These are phyloP conservation scores for Cryptococcus depauperatus DNA, from an alignment of 1,284 basidiomycete genomes.

Conservation along the genomic window DNA sequence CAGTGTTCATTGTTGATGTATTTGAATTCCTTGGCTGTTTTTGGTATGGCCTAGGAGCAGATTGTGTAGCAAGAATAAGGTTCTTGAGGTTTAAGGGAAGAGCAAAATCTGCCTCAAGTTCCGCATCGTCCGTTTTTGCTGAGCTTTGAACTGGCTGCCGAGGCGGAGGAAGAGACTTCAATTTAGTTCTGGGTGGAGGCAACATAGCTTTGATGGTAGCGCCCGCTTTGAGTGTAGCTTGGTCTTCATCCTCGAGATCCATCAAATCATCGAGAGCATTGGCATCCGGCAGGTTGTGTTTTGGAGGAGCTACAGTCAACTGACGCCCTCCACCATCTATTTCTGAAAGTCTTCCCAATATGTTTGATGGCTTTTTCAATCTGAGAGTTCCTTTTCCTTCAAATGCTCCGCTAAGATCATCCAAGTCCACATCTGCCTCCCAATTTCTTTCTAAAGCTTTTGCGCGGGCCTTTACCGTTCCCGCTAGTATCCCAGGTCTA, in stretches of 20 bases:
- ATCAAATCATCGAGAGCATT: slow-evolving; percentile 35
- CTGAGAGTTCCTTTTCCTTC: slow-evolving; percentile 3
- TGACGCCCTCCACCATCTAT: neutral
- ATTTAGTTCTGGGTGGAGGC: slow-evolving; percentile 23
- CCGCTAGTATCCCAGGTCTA: slow-evolving; percentile 4
- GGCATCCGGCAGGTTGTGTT: slow-evolving; percentile 19
- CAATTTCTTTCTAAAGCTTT: slow-evolving; percentile 13
- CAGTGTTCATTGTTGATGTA: slow-evolving; percentile 24
- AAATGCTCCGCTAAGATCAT: slow-evolving; percentile 2
- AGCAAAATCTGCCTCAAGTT: slow-evolving; percentile 36
- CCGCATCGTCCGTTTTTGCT: slow-evolving; percentile 3
- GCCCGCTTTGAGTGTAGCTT: slow-evolving; percentile 39
- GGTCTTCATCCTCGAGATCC: slow-evolving; percentile 34
- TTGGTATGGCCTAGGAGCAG: slow-evolving; percentile 10
- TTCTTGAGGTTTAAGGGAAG: slow-evolving; percentile 39
- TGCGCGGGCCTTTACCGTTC: slow-evolving; percentile 21
- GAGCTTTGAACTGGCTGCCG: neutral
- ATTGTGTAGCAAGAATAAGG: slow-evolving; percentile 31
- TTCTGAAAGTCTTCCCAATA: neutral
- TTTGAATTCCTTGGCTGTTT: slow-evolving; percentile 23
- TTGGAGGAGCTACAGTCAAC: slow-evolving; percentile 16
- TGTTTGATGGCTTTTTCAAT: no score
- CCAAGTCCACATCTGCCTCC: slow-evolving; percentile 30
- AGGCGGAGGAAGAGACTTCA: no score
- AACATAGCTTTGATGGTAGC: slow-evolving; percentile 38